Evolutionary conservation across 192 early-diverging fungal species (phyloP), one percentile per base, ranked within the genome.

Genomic region (Coemansia sp.): DNA sequence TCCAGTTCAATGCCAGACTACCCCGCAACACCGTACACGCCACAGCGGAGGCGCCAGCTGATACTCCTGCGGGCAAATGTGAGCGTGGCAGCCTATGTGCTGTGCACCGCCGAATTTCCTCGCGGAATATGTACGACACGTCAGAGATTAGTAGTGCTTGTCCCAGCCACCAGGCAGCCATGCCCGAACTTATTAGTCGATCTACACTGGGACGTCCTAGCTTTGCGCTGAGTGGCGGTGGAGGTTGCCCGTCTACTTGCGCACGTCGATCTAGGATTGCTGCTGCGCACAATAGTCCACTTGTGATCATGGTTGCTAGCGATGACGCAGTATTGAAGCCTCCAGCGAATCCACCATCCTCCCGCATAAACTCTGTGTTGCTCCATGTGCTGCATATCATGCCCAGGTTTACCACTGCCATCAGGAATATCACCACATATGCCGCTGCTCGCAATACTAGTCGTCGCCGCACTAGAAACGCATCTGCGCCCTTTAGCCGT

Each of bases 81-180:
- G 34, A 40, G 4, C 39, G 43, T 1, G 65, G 65, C 29, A 66
- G 22, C 2, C 27, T 62, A 34, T 59, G 45, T 5, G 67, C 32
- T 16, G 67, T 67, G 35, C 80, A 83, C 0, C 60, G 34, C 12
- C 50, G 34, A 32, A 83, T 77, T 8, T 83, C 80, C 40, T 69
- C 69, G 41, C 80, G 75, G 39, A 74, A 83, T 1, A 83, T 61
- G 44, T 66, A 83, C 20, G 69, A 58, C 45, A 71, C 69, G 38
- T 83, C 77, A 16, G 80, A 75, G n/a, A 72, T 35, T 12, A 50
- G 66, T 22, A 78, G 35, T 0, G 75, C 62, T 60, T 74, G 67
- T 1, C 66, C 52, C n/a, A 83, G 62, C 80, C 80, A 83, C 80
- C 80, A 83, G 5, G 75, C 56, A 0, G 75, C 67, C 71, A 83